Evolutionary conservation across 2,329 filamentous ascomycete genomes (phyloP).

Genomic region (Fusarium sp.): DNA sequence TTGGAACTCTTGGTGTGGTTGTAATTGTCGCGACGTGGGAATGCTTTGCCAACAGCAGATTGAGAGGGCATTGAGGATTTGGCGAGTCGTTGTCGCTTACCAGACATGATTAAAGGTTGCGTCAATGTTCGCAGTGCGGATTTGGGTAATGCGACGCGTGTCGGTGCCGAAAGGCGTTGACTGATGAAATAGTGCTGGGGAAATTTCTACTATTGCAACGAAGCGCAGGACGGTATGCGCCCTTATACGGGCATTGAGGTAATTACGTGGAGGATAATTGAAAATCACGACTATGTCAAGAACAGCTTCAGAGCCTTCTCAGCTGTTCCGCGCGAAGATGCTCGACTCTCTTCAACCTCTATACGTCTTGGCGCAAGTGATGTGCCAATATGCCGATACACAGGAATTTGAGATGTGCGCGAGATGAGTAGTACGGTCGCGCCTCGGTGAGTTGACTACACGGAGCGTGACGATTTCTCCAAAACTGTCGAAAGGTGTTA

Average conservation of each 20-base stretch:
- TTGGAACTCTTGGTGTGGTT: conserved; percentile 18
- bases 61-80: conserved; percentile 29
- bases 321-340: conserved; percentile 40
- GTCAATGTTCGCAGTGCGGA: conserved; percentile 6
- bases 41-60: conserved; percentile 13
- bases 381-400: conserved; percentile 15
- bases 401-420: conserved; percentile 7
- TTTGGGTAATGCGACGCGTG: conserved; percentile 19
- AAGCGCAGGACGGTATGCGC: conserved; percentile 41
- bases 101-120: conserved; percentile 48
- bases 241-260: conserved; percentile 47
- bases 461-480: neutral
- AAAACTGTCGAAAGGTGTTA: neutral
- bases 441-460: neutral
- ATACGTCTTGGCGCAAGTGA: conserved; percentile 33
- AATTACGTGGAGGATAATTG: conserved; percentile 51
- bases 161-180: conserved; percentile 20
- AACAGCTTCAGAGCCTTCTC: conserved; percentile 41
- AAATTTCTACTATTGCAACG: conserved; percentile 47
- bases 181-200: conserved; percentile 29
- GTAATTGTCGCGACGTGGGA: conserved; percentile 18
- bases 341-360: conserved; percentile 40
- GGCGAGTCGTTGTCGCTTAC: conserved; percentile 48
- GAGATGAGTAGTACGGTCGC: neutral
- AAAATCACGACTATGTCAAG: conserved; percentile 51